Percentiles rank a stretch among this genome's conserved stretches.
phyloP scores from a whole-genome alignment of 192 early-diverging fungal genomes.

The Ambispora gerdemannii region DNA sequence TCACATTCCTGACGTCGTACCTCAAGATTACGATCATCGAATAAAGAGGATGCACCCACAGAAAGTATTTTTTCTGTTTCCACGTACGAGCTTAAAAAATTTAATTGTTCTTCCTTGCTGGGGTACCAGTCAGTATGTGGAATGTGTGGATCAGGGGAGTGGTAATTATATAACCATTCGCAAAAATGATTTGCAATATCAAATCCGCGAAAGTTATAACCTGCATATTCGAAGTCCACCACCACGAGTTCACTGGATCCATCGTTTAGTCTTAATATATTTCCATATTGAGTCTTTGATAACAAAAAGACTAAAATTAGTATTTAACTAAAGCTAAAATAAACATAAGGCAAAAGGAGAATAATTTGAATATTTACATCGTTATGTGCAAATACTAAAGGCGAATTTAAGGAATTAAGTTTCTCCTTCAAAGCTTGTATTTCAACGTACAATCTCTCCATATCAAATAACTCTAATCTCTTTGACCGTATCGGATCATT shows the following conservation, averaged over 20 bases:
- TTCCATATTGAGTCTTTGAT: constrained; percentile 76
- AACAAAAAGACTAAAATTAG: constrained; percentile 9
- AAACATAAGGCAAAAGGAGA: constrained; percentile 1
- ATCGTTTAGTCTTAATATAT: constrained; percentile 66
- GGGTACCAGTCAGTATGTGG: constrained; percentile 54
- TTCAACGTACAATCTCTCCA: constrained; percentile 46
- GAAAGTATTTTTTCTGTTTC: constrained; percentile 41
- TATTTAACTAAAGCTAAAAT: neutral
- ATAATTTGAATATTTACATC: constrained; percentile 52
- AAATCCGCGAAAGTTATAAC: constrained; percentile 74
- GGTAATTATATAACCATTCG: constrained; percentile 84
- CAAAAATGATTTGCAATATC: constrained; percentile 85
- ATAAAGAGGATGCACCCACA: constrained; percentile 33
- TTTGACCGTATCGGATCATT: constrained; percentile 21
- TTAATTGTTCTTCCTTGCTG: constrained; percentile 48
- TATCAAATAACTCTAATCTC: constrained; percentile 41
- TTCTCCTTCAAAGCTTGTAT: constrained; percentile 47
- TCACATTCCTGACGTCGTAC: constrained; percentile 43
- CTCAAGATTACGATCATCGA: constrained; percentile 39
- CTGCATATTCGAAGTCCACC: constrained; percentile 82
- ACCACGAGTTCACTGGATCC: constrained; percentile 60
- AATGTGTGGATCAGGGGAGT: constrained; percentile 44
- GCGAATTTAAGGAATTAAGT: constrained; percentile 44
- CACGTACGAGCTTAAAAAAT: constrained; percentile 67
- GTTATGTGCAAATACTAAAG: constrained; percentile 87